A percentile compares a stretch with the other conserved stretches of the same genome.
Evolutionary conservation across 1,284 basidiomycete genomes (phyloP).

Genomic region (Naganishia sp.): DNA sequence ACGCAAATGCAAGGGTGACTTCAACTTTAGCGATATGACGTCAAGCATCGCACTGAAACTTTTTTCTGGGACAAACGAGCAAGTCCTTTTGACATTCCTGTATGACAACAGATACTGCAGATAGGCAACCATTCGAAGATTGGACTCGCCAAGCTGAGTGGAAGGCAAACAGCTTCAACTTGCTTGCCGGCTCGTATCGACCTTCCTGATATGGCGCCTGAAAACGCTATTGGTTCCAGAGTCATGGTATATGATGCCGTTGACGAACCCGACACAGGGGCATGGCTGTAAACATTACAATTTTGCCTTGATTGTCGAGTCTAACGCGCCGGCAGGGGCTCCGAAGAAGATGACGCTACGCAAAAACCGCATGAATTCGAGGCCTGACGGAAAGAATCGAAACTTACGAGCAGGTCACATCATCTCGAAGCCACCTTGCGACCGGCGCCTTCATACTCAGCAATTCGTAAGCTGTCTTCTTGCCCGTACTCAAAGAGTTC

Average conservation of each 20-base stretch:
- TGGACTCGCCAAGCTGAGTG: too few relatives aligned
- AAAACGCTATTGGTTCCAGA: neutral
- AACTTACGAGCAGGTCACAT: constrained; percentile 85
- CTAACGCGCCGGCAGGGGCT: neutral
- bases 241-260: neutral
- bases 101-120: too few relatives aligned
- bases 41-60: too few relatives aligned
- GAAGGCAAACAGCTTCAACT: too few relatives aligned
- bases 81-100: too few relatives aligned
- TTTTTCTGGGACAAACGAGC: too few relatives aligned
- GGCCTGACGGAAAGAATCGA: neutral
- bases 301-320: constrained; percentile 9
- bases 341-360: constrained; percentile 43
- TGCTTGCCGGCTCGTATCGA: too few relatives aligned
- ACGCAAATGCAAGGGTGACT: too few relatives aligned
- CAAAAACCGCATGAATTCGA: neutral
- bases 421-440: constrained; percentile 78
- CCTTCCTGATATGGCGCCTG: too few relatives aligned
- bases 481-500: constrained; percentile 67
- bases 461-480: constrained; percentile 63
- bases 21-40: too few relatives aligned
- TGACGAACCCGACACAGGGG: neutral
- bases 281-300: neutral
- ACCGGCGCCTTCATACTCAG: constrained; percentile 84
- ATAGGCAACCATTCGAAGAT: too few relatives aligned